Conservation (phyloP, 257 asterid genomes). For the Fraxinus anomala region DNA sequence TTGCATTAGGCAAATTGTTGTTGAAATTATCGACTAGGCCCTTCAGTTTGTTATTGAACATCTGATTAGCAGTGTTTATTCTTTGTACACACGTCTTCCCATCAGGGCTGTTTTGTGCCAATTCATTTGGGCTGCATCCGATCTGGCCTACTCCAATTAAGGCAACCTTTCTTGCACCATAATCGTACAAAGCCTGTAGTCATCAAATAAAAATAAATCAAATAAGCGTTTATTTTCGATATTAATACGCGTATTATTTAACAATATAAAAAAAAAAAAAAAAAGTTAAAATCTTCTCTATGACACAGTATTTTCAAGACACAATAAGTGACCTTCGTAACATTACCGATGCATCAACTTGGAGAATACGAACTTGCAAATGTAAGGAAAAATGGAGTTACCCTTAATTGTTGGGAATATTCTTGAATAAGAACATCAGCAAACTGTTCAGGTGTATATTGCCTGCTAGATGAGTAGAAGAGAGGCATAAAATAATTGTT, state of each 20-base stretch:
- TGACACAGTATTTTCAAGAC: too few species aligned
- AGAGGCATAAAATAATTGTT: slow-evolving; percentile 57
- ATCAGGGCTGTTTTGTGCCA: slow-evolving; percentile 92
- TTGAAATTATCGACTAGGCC: slow-evolving; percentile 68
- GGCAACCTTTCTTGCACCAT: slow-evolving; percentile 77
- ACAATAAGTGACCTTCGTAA: neutral
- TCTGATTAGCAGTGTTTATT: slow-evolving; percentile 65
- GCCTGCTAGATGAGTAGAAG: slow-evolving; percentile 40
- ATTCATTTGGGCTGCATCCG: slow-evolving; percentile 92
- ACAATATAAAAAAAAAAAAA: too few species aligned
- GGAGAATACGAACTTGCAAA: neutral
- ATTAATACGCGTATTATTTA: too few species aligned
- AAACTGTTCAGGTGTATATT: slow-evolving; percentile 40
- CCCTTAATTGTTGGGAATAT: slow-evolving; percentile 41
- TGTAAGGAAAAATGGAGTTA: neutral
- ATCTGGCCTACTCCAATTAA: slow-evolving; percentile 78
- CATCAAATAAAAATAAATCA: neutral
- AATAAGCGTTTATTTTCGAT: neutral
- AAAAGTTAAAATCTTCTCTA: too few species aligned
- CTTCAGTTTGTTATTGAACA: slow-evolving; percentile 65
- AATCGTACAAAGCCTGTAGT: slow-evolving; percentile 50
- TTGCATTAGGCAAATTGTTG: slow-evolving; percentile 58
- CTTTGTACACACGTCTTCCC: slow-evolving; percentile 71
- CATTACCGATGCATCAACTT: too few species aligned
- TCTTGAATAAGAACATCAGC: slow-evolving; percentile 44